These are phyloP conservation scores for Lactarius deliciosus DNA, from an alignment of 768 basidiomycete species.

Conservation along the genomic window DNA sequence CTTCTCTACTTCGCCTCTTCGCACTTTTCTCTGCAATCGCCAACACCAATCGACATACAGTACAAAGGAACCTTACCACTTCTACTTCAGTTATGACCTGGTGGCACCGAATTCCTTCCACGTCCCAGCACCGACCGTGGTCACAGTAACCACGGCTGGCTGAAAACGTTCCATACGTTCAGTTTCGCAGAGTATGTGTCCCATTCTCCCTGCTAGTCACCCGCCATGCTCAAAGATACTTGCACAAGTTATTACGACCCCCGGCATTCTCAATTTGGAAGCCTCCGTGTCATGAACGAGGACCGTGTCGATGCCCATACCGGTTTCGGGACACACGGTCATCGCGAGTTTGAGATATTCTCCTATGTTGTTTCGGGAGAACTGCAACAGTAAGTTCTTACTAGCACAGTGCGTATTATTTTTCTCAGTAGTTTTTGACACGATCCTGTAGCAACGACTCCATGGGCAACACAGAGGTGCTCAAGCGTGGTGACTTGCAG, in stretches of 20 bases:
- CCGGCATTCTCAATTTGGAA: constrained; percentile 48
- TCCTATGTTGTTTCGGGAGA: constrained; percentile 79
- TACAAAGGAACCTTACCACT: background rate
- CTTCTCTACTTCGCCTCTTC: background rate
- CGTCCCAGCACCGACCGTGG: constrained; percentile 46
- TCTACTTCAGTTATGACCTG: constrained; percentile 8
- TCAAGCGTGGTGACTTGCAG: constrained; percentile 87
- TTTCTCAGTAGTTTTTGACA: background rate
- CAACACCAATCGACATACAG: background rate
- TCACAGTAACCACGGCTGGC: constrained; percentile 55
- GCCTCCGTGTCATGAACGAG: constrained; percentile 89
- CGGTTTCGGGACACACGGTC: constrained; percentile 86
- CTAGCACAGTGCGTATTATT: background rate
- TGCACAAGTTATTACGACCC: constrained; percentile 11
- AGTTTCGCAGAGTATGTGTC: constrained; percentile 56
- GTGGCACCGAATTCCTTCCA: constrained; percentile 33
- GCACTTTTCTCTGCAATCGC: background rate
- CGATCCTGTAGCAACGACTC: constrained; percentile 66
- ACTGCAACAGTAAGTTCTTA: constrained; percentile 68
- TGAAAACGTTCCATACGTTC: constrained; percentile 70
- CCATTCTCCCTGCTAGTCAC: background rate
- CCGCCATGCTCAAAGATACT: background rate
- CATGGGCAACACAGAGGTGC: constrained; percentile 86
- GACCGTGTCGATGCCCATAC: constrained; percentile 73
- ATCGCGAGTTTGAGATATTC: constrained; percentile 89